phyloP scores from a whole-genome alignment of 495 filamentous ascomycete species.

The Trichoderma parareesei region DNA sequence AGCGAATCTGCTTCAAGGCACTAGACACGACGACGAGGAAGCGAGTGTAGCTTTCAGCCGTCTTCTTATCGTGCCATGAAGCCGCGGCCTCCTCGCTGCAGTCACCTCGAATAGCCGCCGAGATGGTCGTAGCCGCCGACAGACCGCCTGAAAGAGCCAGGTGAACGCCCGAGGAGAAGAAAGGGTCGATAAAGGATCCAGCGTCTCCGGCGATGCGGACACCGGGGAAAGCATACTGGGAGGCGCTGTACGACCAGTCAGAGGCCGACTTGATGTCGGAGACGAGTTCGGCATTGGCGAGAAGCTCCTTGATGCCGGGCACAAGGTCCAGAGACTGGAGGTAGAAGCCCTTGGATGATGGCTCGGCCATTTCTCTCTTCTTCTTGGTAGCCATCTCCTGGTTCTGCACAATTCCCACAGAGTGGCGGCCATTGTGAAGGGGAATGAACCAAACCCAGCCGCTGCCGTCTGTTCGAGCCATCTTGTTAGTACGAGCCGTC shows the following conservation, averaged over 20 bases:
- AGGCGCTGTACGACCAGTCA: conserved; percentile 36
- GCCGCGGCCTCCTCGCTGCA: conserved; percentile 30
- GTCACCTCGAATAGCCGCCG: conserved; percentile 27
- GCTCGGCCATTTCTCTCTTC: conserved; percentile 23
- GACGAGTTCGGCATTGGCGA: conserved; percentile 21
- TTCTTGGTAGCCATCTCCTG: conserved; percentile 25
- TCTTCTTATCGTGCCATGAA: conserved; percentile 39
- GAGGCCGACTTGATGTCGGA: conserved; percentile 28
- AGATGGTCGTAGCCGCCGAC: conserved; percentile 34
- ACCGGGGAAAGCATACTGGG: conserved; percentile 25
- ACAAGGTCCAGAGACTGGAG: conserved; percentile 25
- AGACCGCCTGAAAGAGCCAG: conserved; percentile 38
- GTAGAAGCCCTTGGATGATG: conserved; percentile 30
- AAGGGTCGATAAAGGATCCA: conserved; percentile 37
- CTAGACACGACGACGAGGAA: conserved; percentile 42
- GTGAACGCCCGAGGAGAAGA: conserved; percentile 41
- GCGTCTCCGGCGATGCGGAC: conserved; percentile 36
- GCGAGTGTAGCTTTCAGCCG: conserved; percentile 39
- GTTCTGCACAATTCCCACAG: conserved; percentile 31
- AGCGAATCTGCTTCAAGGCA: conserved; percentile 36
- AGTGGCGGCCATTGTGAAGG: conserved; percentile 33
- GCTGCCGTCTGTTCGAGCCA: conserved; percentile 22
- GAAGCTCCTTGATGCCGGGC: conserved; percentile 20
- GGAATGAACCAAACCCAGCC: conserved; percentile 41
- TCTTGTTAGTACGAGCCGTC: too few species aligned